Conservation (phyloP, 352 stramenopile genomes). For the Globisporangium paddicum region DNA sequence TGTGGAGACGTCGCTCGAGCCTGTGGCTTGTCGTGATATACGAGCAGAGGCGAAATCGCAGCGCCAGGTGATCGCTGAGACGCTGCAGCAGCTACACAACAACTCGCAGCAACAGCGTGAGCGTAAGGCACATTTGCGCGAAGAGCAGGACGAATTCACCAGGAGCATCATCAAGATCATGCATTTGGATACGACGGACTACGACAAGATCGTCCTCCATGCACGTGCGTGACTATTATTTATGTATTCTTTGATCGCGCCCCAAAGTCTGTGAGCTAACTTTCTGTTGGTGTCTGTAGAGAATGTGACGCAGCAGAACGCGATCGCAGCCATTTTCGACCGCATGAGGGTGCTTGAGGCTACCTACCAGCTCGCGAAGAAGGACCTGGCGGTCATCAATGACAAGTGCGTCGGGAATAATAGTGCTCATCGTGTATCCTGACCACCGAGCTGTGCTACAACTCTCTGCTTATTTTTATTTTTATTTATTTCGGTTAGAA, state of each 20-base stretch:
- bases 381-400: slow-evolving; percentile 30
- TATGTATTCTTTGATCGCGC: too few species aligned
- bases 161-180: slow-evolving; percentile 46
- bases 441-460: neutral
- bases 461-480: neutral
- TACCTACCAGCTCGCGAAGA: slow-evolving; percentile 42
- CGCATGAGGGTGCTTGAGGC: slow-evolving; percentile 31
- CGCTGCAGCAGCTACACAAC: slow-evolving; percentile 22
- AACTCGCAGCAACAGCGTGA: slow-evolving; percentile 14
- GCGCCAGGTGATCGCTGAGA: slow-evolving; percentile 27
- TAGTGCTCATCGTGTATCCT: neutral
- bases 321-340: slow-evolving; percentile 24
- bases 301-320: slow-evolving; percentile 30
- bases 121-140: slow-evolving; percentile 12
- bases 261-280: neutral
- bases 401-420: slow-evolving; percentile 41
- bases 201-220: slow-evolving; percentile 23
- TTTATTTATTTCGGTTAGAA: slow-evolving; percentile 21
- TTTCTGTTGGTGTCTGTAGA: slow-evolving; percentile 16
- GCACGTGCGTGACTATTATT: slow-evolving; percentile 37
- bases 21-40: neutral
- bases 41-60: neutral
- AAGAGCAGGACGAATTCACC: slow-evolving; percentile 30
- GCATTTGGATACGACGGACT: slow-evolving; percentile 41
- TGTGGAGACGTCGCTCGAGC: neutral